phyloP scores from a whole-genome alignment of 2,329 filamentous ascomycete species.

The Venturia pyrina region DNA sequence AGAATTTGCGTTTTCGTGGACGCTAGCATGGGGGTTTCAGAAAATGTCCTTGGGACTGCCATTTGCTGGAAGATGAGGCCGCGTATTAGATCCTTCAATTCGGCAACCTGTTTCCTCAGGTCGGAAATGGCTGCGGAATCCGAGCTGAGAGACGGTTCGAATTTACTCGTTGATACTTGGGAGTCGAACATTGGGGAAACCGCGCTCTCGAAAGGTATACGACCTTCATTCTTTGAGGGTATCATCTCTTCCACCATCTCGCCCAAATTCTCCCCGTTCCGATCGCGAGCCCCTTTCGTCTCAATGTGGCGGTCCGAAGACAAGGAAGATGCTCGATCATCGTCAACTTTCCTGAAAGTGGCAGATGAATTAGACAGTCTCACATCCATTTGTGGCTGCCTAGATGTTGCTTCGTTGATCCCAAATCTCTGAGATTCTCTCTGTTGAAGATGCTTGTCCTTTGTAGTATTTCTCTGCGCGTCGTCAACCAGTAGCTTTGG shows the following conservation, averaged over 20 bases:
- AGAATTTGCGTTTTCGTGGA: not conserved
- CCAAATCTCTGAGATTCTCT: not conserved
- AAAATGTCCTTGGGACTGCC: not conserved
- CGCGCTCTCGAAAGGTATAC: not conserved
- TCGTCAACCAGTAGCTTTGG: not conserved
- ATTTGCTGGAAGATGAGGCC: conserved; percentile 1
- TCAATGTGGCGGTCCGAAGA: not conserved
- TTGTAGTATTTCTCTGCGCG: not conserved
- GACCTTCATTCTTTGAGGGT: not conserved
- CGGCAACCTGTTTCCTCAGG: not conserved
- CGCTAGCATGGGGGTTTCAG: not conserved
- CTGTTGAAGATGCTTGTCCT: not conserved
- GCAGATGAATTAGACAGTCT: too few relatives aligned
- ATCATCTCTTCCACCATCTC: not conserved
- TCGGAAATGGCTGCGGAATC: conserved; percentile 1
- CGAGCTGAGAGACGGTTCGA: not conserved
- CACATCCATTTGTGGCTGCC: not conserved
- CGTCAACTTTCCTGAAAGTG: too few relatives aligned
- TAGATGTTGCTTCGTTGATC: not conserved
- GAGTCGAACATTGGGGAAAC: not conserved
- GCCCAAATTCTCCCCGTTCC: not conserved
- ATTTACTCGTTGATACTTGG: not conserved
- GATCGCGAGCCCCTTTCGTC: not conserved
- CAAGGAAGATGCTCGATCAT: not conserved
- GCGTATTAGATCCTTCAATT: conserved; percentile 2